Percentiles rank a stretch among this genome's conserved stretches.
Evolutionary conservation across 257 asterid genomes (phyloP).

Genomic region (Cynanchum wilfordii): DNA sequence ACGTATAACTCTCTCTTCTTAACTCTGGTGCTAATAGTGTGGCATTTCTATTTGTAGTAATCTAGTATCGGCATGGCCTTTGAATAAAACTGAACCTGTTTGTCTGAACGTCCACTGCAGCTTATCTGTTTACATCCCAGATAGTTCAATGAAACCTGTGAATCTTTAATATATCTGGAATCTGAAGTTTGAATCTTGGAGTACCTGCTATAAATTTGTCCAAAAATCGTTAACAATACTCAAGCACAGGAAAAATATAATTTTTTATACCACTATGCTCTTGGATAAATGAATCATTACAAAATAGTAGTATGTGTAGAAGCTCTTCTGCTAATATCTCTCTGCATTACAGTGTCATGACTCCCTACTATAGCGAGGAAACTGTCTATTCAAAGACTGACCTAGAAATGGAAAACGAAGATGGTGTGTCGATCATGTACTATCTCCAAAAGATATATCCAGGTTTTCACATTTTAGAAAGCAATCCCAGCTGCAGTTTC

Average conservation of each 20-base stretch:
- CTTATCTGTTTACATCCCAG: background rate
- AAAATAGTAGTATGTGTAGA: background rate
- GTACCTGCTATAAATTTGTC: background rate
- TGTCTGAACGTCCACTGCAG: background rate
- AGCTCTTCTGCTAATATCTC: conserved; percentile 16
- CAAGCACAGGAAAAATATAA: background rate
- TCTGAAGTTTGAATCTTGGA: background rate
- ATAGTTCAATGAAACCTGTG: background rate
- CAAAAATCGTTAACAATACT: background rate
- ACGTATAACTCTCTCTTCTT: conserved; percentile 34
- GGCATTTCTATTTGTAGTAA: background rate
- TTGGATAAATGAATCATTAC: background rate
- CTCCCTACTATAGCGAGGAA: conserved; percentile 98
- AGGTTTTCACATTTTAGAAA: conserved; percentile 38
- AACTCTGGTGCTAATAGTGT: background rate
- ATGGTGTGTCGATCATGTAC: conserved; percentile 82
- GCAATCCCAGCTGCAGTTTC: conserved; percentile 5
- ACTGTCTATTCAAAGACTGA: conserved; percentile 91
- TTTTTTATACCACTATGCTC: background rate
- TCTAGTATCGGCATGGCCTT: background rate
- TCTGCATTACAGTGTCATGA: conserved; percentile 71
- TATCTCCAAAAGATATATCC: conserved; percentile 92
- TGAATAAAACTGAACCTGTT: background rate
- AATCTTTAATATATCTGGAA: background rate
- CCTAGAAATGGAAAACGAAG: conserved; percentile 97